Percentiles rank a stretch among this genome's conserved stretches.
phyloP scores from a whole-genome alignment of 495 filamentous ascomycete genomes.

The Poronia punctata region DNA sequence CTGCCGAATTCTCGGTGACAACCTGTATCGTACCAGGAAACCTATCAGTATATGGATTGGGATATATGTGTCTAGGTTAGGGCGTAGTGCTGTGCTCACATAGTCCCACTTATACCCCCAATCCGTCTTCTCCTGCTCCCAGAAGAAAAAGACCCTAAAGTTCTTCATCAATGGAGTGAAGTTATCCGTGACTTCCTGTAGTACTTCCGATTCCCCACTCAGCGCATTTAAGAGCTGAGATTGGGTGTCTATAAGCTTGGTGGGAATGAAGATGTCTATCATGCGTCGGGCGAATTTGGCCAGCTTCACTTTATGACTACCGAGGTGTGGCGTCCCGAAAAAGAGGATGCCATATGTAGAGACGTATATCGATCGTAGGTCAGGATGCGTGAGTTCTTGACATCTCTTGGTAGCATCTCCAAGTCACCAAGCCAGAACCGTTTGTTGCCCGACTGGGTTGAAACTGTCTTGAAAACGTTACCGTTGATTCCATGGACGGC shows the following conservation, averaged over 20 bases:
- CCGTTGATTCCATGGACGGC: slow-evolving; percentile 34
- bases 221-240: slow-evolving; percentile 23
- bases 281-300: slow-evolving; percentile 5
- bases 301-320: slow-evolving; percentile 3
- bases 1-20: slow-evolving; percentile 29
- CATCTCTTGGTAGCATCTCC: slow-evolving; percentile 2
- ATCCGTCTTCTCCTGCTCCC: slow-evolving; percentile 36
- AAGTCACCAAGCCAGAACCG: slow-evolving; percentile 6
- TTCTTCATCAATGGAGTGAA: slow-evolving; percentile 37
- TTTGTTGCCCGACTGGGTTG: background rate
- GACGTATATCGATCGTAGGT: slow-evolving; percentile 31
- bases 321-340: slow-evolving; percentile 34
- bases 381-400: slow-evolving; percentile 6
- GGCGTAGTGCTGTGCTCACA: slow-evolving; percentile 9
- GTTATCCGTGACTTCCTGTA: slow-evolving; percentile 38
- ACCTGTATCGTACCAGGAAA: slow-evolving; percentile 4
- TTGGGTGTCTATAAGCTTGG: slow-evolving; percentile 10
- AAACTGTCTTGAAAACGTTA: slow-evolving; percentile 14
- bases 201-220: slow-evolving; percentile 29
- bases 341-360: slow-evolving; percentile 33
- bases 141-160: slow-evolving; percentile 37
- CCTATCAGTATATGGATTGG: background rate
- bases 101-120: slow-evolving; percentile 25
- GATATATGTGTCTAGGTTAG: background rate
- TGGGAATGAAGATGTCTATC: slow-evolving; percentile 5